Base-by-base conservation (phyloP, 1,284 basidiomycete species). In the Rhodotorula sp. region DNA sequence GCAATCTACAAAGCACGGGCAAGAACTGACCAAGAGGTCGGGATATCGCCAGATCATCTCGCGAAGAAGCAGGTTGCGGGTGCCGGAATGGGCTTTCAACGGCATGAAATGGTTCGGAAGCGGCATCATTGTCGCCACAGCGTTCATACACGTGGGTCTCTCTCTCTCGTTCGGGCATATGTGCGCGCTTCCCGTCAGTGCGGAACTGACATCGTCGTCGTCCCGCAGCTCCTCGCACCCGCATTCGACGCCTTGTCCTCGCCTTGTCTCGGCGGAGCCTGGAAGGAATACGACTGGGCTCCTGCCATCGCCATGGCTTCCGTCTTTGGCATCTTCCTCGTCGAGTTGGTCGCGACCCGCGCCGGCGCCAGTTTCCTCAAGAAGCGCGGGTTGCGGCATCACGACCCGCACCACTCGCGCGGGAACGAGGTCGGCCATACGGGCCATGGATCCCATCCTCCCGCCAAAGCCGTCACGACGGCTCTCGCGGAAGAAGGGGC, bases 281-380 rank as follows among this genome's bases (percentile, higher is more conserved):
- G 93, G 93, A 79, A 51, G 23, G 77, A 92, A 10, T 64, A 64
- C 90, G 88, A 89, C 10, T 95, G 91, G 82, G 85, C 92, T 1
- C 85, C 72, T 18, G 92, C 89, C 0, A 83, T 96, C 57, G 89
- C 90, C 72, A 87, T 96, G 81, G 80, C 90, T 60, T 88, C 90
- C 77, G 89, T 95, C 57, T 93, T 93, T 80, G 75, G 79, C 58
- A 91, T 96, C 72, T 96, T 96, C 83, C 86, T 93, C 78, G 71
- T 91, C 68, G 93, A 97, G 81, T 81, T 96, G 29, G 80, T 92
- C 49, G 91, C 93, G 5, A 77, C 79, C 56, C 75, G 80, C 26
- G 59, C 76, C 21, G 80, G 80, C 46, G 70, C 73, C 15, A 59
- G 70, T 29, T 75, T 73, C 64, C 73, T 81, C 47, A 66, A 71